phyloP scores from a whole-genome alignment of 306 rosid species.

The Benincasa hispida region DNA sequence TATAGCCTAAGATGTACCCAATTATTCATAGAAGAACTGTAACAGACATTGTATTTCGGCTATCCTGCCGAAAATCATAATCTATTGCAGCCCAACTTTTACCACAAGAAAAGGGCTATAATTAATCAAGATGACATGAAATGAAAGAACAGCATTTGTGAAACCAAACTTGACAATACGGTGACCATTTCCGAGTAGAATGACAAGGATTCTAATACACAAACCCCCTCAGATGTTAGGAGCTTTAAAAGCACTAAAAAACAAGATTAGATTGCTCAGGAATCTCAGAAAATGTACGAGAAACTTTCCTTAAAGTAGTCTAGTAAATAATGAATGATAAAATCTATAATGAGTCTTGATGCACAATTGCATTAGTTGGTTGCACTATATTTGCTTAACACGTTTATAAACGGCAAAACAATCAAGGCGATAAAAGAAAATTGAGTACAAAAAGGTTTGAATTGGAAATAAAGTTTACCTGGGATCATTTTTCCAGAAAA shows the following conservation, averaged over 20 bases:
- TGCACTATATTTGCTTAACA: neutral
- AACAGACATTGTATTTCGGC: too few species aligned
- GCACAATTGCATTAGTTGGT: neutral
- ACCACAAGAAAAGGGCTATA: neutral
- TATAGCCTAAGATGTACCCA: too few species aligned
- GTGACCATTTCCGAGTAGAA: neutral
- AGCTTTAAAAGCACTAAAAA: neutral
- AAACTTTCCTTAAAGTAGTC: neutral
- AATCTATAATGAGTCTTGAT: neutral
- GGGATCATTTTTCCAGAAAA: conserved; percentile 58
- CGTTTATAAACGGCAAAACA: neutral
- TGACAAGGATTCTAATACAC: neutral
- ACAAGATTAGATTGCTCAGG: neutral
- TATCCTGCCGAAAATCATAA: too few species aligned
- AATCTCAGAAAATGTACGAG: neutral
- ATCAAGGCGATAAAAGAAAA: neutral
- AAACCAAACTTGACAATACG: neutral
- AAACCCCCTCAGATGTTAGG: neutral
- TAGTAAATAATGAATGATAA: neutral
- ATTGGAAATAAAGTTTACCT: conserved; percentile 29
- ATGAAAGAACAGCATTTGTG: neutral
- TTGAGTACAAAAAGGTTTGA: neutral
- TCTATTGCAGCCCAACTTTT: neutral
- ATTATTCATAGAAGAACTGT: too few species aligned
- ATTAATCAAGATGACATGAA: neutral